Percentiles rank a stretch among this genome's conserved stretches.
Conservation (phyloP, 2,329 filamentous ascomycete genomes). For the Penicillium rolfsii region DNA sequence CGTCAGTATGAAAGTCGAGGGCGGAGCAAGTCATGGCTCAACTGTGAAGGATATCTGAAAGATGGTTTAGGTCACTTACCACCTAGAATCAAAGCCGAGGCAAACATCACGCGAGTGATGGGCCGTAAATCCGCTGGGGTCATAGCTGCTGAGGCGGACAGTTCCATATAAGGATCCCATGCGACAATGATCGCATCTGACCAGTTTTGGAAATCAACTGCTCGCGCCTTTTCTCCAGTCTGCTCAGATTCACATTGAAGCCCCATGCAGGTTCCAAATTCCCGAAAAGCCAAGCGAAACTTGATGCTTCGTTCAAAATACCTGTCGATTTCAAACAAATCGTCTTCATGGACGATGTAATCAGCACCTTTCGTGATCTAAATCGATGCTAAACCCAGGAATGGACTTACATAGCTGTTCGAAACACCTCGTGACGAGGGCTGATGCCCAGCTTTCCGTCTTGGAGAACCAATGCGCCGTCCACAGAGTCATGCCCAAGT, state of each 20-base stretch:
- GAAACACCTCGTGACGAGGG: conserved; percentile 42
- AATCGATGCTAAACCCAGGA: not conserved
- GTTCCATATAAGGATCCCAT: conserved; percentile 47
- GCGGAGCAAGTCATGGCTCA: not conserved
- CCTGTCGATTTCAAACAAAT: conserved; percentile 41
- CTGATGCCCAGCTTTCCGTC: conserved; percentile 53
- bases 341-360: conserved; percentile 27
- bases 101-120: conserved; percentile 62
- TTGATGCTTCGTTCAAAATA: conserved; percentile 41
- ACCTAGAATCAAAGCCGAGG: conserved; percentile 58
- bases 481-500: conserved; percentile 65
- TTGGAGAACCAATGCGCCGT: conserved; percentile 55
- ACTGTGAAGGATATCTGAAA: not conserved
- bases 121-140: conserved; percentile 53
- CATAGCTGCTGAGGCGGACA: conserved; percentile 35
- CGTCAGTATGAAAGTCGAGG: not conserved
- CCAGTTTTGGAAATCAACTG: conserved; percentile 36
- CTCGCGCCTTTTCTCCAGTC: conserved; percentile 40
- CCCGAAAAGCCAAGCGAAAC: conserved; percentile 56
- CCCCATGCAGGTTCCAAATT: conserved; percentile 59
- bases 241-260: conserved; percentile 46
- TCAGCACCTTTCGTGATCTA: not conserved
- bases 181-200: conserved; percentile 41
- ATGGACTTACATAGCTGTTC: conserved; percentile 42
- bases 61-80: conserved; percentile 46